Percentiles rank a stretch among this genome's conserved stretches.
These are phyloP conservation scores for Borovskyia barvae DNA, from an alignment of 208 protist species.

Conservation along the genomic window DNA sequence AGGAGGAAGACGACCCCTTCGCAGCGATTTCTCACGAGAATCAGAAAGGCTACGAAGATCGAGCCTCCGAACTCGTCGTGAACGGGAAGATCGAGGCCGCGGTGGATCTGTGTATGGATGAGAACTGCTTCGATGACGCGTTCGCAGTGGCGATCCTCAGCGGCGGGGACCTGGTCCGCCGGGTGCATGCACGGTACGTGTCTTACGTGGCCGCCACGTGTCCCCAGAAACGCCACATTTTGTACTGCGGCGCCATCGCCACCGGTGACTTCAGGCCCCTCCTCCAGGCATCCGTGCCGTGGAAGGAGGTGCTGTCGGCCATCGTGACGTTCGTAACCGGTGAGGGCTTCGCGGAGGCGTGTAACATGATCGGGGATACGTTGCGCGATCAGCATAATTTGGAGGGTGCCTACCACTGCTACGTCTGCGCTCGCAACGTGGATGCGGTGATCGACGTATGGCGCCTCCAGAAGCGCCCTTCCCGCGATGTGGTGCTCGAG, in stretches of 20 bases:
- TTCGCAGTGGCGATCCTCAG: slow-evolving; percentile 73
- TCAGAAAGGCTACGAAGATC: slow-evolving; percentile 63
- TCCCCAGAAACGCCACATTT: slow-evolving; percentile 59
- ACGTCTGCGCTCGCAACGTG: slow-evolving; percentile 74
- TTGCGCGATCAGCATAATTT: slow-evolving; percentile 45
- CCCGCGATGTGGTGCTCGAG: slow-evolving; percentile 51
- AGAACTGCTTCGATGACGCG: slow-evolving; percentile 67
- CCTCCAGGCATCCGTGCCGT: slow-evolving; percentile 45
- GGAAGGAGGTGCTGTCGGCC: slow-evolving; percentile 72
- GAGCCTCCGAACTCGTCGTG: slow-evolving; percentile 52
- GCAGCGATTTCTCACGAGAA: slow-evolving; percentile 54
- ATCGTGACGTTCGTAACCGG: slow-evolving; percentile 64
- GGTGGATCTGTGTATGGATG: slow-evolving; percentile 70
- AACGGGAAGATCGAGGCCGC: slow-evolving; percentile 66
- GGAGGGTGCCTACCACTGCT: slow-evolving; percentile 75
- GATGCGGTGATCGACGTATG: slow-evolving; percentile 68
- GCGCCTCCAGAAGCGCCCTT: slow-evolving; percentile 39
- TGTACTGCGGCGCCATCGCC: slow-evolving; percentile 67
- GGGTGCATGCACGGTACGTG: slow-evolving; percentile 66
- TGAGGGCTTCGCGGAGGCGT: slow-evolving; percentile 63
- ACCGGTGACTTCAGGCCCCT: slow-evolving; percentile 58
- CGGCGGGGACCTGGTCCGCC: slow-evolving; percentile 51
- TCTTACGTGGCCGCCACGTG: slow-evolving; percentile 27
- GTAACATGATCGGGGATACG: slow-evolving; percentile 57
- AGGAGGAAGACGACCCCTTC: slow-evolving; percentile 67